Conservation (phyloP, 2,329 filamentous ascomycete species). For the Rutstroemia sp. region DNA sequence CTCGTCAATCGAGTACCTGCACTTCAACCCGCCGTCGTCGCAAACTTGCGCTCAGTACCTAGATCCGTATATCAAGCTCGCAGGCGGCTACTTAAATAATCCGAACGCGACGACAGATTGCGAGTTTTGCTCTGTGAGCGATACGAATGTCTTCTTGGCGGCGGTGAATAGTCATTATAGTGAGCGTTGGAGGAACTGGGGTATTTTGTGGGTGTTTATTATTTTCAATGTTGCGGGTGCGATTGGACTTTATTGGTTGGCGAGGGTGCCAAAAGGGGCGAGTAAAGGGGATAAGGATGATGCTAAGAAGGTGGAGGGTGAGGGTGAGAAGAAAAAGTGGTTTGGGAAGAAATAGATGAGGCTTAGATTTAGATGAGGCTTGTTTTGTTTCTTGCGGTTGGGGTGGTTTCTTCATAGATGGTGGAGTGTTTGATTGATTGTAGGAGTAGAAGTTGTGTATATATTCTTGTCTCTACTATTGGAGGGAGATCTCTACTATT, state of each 20-base stretch:
- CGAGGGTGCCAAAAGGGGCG: slow-evolving; percentile 37
- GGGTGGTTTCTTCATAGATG: too few species aligned
- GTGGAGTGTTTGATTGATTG: too few species aligned
- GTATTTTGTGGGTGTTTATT: slow-evolving; percentile 39
- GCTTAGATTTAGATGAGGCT: too few species aligned
- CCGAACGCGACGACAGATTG: slow-evolving; percentile 41
- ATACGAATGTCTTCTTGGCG: slow-evolving; percentile 46
- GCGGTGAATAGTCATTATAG: slow-evolving; percentile 44
- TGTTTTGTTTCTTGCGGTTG: too few species aligned
- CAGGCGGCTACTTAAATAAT: slow-evolving; percentile 50
- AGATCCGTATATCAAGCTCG: slow-evolving; percentile 36
- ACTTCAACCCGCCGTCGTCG: slow-evolving; percentile 54
- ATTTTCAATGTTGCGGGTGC: slow-evolving; percentile 47
- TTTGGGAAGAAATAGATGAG: slow-evolving; percentile 1
- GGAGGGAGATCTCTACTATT: too few species aligned
- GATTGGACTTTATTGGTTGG: slow-evolving; percentile 46
- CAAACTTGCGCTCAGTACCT: slow-evolving; percentile 56
- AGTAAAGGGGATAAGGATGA: slow-evolving; percentile 12
- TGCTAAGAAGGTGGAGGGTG: neutral
- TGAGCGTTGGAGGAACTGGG: slow-evolving; percentile 63
- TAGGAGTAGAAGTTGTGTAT: too few species aligned
- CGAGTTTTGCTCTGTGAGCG: slow-evolving; percentile 44
- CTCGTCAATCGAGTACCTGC: slow-evolving; percentile 59
- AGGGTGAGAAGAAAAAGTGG: neutral
- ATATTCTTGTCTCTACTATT: too few species aligned